A percentile compares a stretch with the other conserved stretches of the same genome.
phyloP scores from a whole-genome alignment of 305 asterid genomes.

The Caryopteris hybrid region DNA sequence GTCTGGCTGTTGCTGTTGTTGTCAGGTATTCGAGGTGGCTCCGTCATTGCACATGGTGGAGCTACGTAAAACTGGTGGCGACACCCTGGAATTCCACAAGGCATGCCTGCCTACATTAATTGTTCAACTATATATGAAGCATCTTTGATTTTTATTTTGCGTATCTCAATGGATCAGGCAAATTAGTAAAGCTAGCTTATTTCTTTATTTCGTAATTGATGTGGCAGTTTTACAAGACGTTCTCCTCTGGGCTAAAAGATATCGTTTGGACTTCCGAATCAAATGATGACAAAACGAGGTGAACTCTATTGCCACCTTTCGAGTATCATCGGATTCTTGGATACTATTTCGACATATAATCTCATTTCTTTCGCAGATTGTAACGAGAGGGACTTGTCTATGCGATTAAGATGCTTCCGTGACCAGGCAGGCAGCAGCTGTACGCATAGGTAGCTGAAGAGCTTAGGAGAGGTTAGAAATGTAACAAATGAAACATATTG shows the following conservation, averaged over 20 bases:
- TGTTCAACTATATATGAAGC: background rate
- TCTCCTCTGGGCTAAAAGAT: conserved; percentile 70
- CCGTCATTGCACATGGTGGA: conserved; percentile 83
- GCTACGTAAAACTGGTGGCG: conserved; percentile 79
- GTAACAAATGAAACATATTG: background rate
- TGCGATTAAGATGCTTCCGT: background rate
- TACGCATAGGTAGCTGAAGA: too few relatives aligned
- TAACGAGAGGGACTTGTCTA: background rate
- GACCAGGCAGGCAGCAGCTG: too few relatives aligned
- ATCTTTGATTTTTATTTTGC: background rate
- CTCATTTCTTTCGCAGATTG: background rate
- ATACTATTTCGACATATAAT: background rate
- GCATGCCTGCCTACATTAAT: conserved; percentile 23
- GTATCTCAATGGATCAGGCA: background rate
- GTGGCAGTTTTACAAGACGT: conserved; percentile 65
- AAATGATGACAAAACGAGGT: conserved; percentile 36
- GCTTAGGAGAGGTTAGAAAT: too few relatives aligned
- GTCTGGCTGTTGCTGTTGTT: background rate
- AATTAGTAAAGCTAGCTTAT: background rate
- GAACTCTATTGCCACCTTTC: background rate
- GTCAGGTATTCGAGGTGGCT: conserved; percentile 83
- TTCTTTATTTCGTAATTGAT: background rate
- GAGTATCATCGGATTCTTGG: background rate
- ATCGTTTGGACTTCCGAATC: conserved; percentile 62
- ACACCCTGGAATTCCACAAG: conserved; percentile 86